Evolutionary conservation across 2,329 filamentous ascomycete genomes (phyloP), one percentile per base, ranked within the genome.

Genomic region (Xylariaceae sp.): DNA sequence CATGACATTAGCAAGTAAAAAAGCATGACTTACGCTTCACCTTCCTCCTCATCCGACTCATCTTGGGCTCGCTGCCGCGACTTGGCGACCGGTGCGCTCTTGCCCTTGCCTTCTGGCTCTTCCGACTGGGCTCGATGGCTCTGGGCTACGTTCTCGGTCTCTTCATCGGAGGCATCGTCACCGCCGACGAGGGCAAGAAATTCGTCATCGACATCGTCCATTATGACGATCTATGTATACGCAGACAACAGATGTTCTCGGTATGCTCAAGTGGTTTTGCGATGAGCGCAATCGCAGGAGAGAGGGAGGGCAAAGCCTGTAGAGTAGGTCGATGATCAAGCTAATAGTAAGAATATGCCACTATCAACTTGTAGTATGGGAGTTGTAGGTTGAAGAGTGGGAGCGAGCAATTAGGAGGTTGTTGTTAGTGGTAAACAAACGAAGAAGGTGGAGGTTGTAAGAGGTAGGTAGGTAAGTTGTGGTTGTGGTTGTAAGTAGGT

Each of bases 191-290:
- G 86, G 71, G 90, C 92, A 65, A 97, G 88, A 66, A 97, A 87
- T 78, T 97, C 93, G 69, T 93, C 92, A 73, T 97, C 93, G 66
- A 97, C 83, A 72, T 93, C 90, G 58, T 90, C 88, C 92, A 96
- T 96, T 70, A 65, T 81, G 62, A 59, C 8, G 11, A 17, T 52
- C n/a, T 51, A n/a, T 53, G n/a, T 48, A 39, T 42, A 49, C 37
- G n/a, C 23, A 30, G 23, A 30, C 23, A 30, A 30, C 23, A 30
- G 23, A 30, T 30, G 10, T 42, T 34, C 34, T 30, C 4, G 56
- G 51, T 30, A 30, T 56, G 42, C n/a, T 34, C 17, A 13, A 17
- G 30, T 55, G 59, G 61, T 44, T 59, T 54, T 42, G 18, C 39
- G 48, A 63, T 51, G 51, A 5, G 50, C 45, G 57, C 54, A 15